Conservation (phyloP, 768 basidiomycete genomes). For the Boletus rex-veris region DNA sequence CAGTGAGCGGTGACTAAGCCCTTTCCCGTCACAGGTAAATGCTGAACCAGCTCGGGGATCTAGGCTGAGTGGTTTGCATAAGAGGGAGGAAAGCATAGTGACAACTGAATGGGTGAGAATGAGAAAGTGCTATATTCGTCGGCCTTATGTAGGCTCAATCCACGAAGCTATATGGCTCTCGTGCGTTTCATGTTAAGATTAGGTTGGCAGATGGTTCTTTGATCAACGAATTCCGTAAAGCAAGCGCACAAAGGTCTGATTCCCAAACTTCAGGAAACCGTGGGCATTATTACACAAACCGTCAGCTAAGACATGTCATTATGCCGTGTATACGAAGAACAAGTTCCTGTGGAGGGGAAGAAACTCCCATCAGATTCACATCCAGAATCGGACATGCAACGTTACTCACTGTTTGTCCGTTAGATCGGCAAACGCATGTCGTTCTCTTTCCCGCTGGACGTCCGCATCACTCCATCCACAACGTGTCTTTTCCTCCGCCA, state of each 20-base stretch:
- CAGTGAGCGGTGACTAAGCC: neutral
- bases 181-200: slow-evolving; percentile 11
- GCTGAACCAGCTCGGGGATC: neutral
- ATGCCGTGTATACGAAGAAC: slow-evolving; percentile 58
- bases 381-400: neutral
- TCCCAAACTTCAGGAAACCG: neutral
- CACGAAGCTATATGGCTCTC: neutral
- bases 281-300: neutral
- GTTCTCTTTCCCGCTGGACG: slow-evolving; percentile 53
- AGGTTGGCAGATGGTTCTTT: neutral
- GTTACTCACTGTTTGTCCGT: slow-evolving; percentile 58
- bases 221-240: slow-evolving; percentile 2
- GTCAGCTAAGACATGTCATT: slow-evolving; percentile 2
- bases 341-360: slow-evolving; percentile 42
- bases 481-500: slow-evolving; percentile 43
- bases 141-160: slow-evolving; percentile 9
- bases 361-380: slow-evolving; percentile 1
- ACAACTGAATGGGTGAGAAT: slow-evolving; percentile 8
- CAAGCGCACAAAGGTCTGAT: neutral
- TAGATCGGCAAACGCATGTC: slow-evolving; percentile 59
- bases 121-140: neutral
- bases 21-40: slow-evolving; percentile 2
- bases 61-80: neutral
- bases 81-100: neutral
- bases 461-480: slow-evolving; percentile 59